A percentile compares a stretch with the other conserved stretches of the same genome.
Evolutionary conservation across 2,329 filamentous ascomycete species (phyloP).

Genomic region (Cytospora piceae): DNA sequence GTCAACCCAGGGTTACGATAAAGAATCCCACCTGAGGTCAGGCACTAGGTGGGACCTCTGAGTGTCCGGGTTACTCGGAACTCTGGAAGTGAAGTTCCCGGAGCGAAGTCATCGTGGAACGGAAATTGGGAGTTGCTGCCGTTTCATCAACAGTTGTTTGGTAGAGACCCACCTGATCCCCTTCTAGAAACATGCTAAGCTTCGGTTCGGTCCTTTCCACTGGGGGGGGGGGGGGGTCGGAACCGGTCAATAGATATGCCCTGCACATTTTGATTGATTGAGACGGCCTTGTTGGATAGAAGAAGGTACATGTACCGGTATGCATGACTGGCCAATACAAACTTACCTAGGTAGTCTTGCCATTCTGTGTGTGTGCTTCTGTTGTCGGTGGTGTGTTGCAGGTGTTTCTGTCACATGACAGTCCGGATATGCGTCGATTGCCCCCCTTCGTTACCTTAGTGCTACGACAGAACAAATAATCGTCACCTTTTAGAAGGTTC

Average conservation of each 20-base stretch:
- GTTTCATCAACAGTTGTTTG: background rate
- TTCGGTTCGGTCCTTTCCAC: background rate
- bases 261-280: too few relatives aligned
- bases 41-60: too few relatives aligned
- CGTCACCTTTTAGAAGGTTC: conserved; percentile 12
- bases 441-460: conserved; percentile 1
- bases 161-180: conserved; percentile 5
- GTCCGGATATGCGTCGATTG: conserved; percentile 11
- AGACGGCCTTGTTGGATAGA: background rate
- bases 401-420: conserved; percentile 16
- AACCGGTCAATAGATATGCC: background rate
- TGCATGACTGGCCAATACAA: background rate
- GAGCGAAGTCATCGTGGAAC: background rate
- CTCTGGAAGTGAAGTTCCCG: background rate
- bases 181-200: background rate
- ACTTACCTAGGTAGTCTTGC: too few relatives aligned
- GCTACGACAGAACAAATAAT: conserved; percentile 20
- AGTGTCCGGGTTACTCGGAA: background rate
- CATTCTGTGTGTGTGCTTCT: background rate
- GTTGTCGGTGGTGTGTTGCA: background rate
- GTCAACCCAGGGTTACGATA: background rate
- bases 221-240: background rate
- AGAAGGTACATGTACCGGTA: background rate
- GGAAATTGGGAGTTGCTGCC: conserved; percentile 18
- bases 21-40: background rate